phyloP scores from a whole-genome alignment of 768 basidiomycete genomes.

The Calocybe gangraenosa region DNA sequence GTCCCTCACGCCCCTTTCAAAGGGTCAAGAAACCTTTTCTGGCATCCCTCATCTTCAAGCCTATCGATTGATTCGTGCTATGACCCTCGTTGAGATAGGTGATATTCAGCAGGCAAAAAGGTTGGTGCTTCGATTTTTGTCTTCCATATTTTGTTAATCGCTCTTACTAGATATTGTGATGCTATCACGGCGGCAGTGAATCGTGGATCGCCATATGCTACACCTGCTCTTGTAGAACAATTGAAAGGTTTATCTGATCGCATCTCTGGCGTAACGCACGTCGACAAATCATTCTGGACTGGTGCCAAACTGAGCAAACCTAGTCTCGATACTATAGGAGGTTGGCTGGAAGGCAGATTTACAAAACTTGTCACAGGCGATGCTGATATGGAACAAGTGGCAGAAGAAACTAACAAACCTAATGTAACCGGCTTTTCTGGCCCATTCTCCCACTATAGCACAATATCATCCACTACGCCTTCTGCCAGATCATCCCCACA shows the following conservation, averaged over 20 bases:
- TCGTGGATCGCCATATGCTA: slow-evolving; percentile 65
- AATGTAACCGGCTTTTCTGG: slow-evolving; percentile 52
- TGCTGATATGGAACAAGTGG: slow-evolving; percentile 45
- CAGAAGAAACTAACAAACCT: slow-evolving; percentile 30
- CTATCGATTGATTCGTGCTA: slow-evolving; percentile 79
- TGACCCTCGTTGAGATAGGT: slow-evolving; percentile 75
- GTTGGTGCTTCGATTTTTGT: slow-evolving; percentile 35
- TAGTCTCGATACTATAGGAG: slow-evolving; percentile 86
- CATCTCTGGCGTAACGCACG: slow-evolving; percentile 63
- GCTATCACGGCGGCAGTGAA: slow-evolving; percentile 70
- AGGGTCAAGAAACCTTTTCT: slow-evolving; percentile 82
- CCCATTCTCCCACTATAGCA: slow-evolving; percentile 90
- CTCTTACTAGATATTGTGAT: slow-evolving; percentile 78
- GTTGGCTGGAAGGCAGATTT: slow-evolving; percentile 88
- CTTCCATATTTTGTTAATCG: not conserved
- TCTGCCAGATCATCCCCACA: slow-evolving; percentile 78
- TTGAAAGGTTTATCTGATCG: slow-evolving; percentile 78
- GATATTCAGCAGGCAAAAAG: slow-evolving; percentile 71
- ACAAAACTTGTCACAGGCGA: slow-evolving; percentile 96
- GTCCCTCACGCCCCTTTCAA: slow-evolving; percentile 63
- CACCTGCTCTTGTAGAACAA: slow-evolving; percentile 61
- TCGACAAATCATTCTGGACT: slow-evolving; percentile 87
- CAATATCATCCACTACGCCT: slow-evolving; percentile 78
- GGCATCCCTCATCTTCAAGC: slow-evolving; percentile 87
- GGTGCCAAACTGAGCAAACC: slow-evolving; percentile 84